Conservation (phyloP, 139 green algal genomes). For the Picochlorum sp. region DNA sequence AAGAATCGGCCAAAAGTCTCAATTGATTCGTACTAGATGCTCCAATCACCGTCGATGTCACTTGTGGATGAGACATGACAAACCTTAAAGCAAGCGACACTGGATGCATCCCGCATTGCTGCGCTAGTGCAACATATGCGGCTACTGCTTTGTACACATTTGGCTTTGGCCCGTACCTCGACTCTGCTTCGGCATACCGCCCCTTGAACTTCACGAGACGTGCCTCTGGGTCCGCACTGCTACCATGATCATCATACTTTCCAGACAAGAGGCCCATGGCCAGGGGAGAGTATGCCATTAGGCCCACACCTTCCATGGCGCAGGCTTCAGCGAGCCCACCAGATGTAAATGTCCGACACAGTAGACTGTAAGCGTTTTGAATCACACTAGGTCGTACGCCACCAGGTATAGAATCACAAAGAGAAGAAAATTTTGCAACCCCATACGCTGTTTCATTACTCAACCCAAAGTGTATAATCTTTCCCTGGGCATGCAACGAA, state of each 20-base stretch:
- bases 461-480: constrained; percentile 62
- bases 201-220: constrained; percentile 71
- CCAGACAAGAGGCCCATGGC: constrained; percentile 86
- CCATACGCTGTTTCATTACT: constrained; percentile 88
- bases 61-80: constrained; percentile 48
- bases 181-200: constrained; percentile 70
- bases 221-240: constrained; percentile 8
- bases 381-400: constrained; percentile 24
- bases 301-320: constrained; percentile 47
- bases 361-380: constrained; percentile 53
- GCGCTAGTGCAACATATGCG: constrained; percentile 54
- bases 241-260: constrained; percentile 51
- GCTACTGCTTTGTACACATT: constrained; percentile 48
- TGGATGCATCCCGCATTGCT: constrained; percentile 39
- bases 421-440: constrained; percentile 41
- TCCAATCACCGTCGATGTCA: constrained; percentile 48
- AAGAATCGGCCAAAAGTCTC: constrained; percentile 37
- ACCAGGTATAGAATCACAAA: neutral
- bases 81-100: constrained; percentile 57
- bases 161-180: constrained; percentile 62
- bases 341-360: constrained; percentile 71
- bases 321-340: constrained; percentile 64
- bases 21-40: constrained; percentile 52
- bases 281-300: constrained; percentile 82
- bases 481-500: constrained; percentile 29